phyloP scores from a whole-genome alignment of 139 green algal species.

The Yamagishiella unicocca region DNA sequence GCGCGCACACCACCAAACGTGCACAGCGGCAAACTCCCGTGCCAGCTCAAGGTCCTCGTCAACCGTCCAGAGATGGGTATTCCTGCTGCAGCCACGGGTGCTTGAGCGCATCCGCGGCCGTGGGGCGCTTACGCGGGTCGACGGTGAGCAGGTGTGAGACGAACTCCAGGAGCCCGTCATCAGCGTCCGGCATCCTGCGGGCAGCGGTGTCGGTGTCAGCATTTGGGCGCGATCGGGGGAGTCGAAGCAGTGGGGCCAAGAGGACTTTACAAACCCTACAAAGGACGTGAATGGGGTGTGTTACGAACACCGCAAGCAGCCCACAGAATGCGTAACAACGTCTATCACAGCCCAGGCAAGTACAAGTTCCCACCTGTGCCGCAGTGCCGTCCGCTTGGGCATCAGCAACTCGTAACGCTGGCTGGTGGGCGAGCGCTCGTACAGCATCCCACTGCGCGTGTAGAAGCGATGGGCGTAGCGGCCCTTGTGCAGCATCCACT shows the following conservation, averaged over 20 bases:
- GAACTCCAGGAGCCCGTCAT: constrained; percentile 82
- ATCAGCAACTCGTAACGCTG: constrained; percentile 78
- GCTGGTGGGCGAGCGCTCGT: constrained; percentile 68
- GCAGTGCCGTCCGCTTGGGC: constrained; percentile 78
- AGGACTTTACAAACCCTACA: too few species aligned
- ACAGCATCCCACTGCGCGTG: constrained; percentile 80
- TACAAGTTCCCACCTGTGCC: constrained; percentile 52
- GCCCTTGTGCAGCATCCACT: constrained; percentile 79
- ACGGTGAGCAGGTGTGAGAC: constrained; percentile 73
- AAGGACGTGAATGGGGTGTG: too few species aligned
- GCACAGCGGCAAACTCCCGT: too few species aligned
- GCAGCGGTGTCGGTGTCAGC: too few species aligned
- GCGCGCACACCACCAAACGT: too few species aligned
- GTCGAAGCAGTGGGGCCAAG: too few species aligned
- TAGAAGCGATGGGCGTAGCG: constrained; percentile 89
- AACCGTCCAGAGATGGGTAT: constrained; percentile 40
- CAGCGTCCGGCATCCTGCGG: constrained; percentile 67
- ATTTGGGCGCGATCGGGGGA: too few species aligned
- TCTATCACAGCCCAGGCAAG: neutral
- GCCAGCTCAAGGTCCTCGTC: too few species aligned
- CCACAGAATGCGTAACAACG: too few species aligned
- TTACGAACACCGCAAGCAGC: too few species aligned
- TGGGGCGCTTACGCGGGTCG: constrained; percentile 78
- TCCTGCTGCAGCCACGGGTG: constrained; percentile 86
- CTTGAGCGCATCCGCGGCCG: constrained; percentile 77